Conservation (phyloP, 2,329 filamentous ascomycete genomes). For the Ophiocordyceps camponoti-floridani region DNA sequence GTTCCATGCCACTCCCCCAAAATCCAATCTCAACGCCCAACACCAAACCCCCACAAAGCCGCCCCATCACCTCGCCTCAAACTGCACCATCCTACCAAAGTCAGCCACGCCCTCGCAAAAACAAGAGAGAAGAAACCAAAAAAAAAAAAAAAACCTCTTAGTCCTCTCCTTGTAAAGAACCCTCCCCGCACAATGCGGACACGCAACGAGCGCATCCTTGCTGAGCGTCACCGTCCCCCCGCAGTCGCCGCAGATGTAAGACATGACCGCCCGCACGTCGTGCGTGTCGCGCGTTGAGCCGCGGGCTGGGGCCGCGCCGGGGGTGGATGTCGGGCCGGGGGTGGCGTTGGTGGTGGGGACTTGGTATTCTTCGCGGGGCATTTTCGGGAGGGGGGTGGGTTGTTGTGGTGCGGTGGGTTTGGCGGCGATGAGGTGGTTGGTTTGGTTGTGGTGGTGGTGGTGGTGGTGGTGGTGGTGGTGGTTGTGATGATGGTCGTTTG, state of each 20-base stretch:
- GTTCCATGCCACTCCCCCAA: too few relatives aligned
- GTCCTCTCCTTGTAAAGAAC: conserved; percentile 97
- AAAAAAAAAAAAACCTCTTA: conserved; percentile 52
- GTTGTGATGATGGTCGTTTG: not conserved
- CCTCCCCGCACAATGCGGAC: conserved; percentile 61
- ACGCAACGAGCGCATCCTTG: conserved; percentile 30
- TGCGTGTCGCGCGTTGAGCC: conserved; percentile 21
- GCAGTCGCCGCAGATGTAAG: conserved; percentile 26
- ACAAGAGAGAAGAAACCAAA: not conserved
- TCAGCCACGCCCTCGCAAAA: not conserved
- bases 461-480: not conserved
- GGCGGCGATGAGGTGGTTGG: too few relatives aligned
- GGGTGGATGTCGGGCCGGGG: conserved; percentile 7
- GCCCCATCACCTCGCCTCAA: conserved; percentile 59
- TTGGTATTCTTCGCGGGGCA: conserved; percentile 66
- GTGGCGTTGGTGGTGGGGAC: conserved; percentile 33
- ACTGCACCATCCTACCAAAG: conserved; percentile 78
- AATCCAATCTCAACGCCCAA: not conserved
- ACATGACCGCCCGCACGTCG: conserved; percentile 18
- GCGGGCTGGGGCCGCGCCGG: conserved; percentile 20
- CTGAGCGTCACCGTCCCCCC: conserved; percentile 20
- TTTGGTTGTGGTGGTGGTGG: too few relatives aligned
- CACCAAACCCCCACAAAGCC: not conserved
- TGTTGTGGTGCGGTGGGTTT: too few relatives aligned
- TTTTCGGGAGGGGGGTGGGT: conserved; percentile 3